Conservation (phyloP, 2,329 filamentous ascomycete species). For the Talaromyces sp. region DNA sequence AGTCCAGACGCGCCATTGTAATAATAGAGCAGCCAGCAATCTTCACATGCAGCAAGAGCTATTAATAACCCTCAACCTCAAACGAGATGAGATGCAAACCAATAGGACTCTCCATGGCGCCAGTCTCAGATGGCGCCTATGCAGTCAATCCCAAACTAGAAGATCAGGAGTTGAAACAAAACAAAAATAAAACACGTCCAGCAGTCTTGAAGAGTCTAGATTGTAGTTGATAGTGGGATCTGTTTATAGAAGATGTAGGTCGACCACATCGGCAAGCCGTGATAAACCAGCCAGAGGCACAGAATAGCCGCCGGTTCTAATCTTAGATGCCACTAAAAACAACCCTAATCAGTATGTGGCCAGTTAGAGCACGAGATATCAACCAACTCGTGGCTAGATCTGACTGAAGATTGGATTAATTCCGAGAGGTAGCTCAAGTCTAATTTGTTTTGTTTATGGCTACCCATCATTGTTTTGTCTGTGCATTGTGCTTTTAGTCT, state of each 20-base stretch:
- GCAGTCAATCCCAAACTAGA: background rate
- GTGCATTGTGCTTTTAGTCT: background rate
- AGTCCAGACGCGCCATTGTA: background rate
- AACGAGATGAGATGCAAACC: background rate
- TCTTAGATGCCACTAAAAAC: background rate
- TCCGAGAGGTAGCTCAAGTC: background rate
- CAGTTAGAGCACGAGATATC: background rate
- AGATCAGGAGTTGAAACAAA: background rate
- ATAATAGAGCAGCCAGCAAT: background rate
- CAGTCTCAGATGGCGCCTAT: constrained; percentile 6
- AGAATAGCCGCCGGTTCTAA: constrained; percentile 13
- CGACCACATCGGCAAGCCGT: background rate
- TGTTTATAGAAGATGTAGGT: constrained; percentile 4
- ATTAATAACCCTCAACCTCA: background rate
- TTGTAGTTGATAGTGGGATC: background rate
- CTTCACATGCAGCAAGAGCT: constrained; percentile 1
- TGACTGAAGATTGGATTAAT: background rate
- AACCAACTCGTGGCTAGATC: background rate
- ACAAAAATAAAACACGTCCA: background rate
- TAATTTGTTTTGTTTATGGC: background rate
- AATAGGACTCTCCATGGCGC: background rate
- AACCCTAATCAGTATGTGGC: background rate
- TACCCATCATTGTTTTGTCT: background rate
- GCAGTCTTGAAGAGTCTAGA: background rate
- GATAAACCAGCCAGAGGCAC: constrained; percentile 3